Evolutionary conservation across 495 filamentous ascomycete species (phyloP), one percentile per base, ranked within the genome.

Genomic region (Aspergillus coremiiformis): DNA sequence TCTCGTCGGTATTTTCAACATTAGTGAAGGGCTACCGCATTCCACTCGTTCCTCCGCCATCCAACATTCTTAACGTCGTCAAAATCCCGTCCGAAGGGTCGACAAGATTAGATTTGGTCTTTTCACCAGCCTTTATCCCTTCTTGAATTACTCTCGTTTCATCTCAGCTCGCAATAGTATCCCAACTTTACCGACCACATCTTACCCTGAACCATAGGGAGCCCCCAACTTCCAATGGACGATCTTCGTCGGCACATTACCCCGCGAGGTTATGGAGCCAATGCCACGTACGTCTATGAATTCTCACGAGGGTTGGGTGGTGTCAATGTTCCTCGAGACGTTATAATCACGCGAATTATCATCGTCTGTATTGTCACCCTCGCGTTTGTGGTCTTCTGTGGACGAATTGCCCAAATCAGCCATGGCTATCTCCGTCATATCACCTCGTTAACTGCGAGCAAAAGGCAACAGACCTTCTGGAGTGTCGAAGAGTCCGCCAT

Each of bases 351-450:
- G 7, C 66, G 64, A 19, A 64, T 73, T 20, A 70, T 79, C 53
- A 72, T 73, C 65, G 32, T 64, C 5, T 75, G 75, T 1, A 66
- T 85, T 26, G 59, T 72, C 5, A 53, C 61, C 4, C 59, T 85
- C 9, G 76, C 75, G 30, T 60, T 79, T n/a, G 48, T 72, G 9
- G 62, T 84, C 22, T 73, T 87, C 32, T 62, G 76, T 41, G 76
- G 78, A 45, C 75, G 84, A 37, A 60, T 85, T 11, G 70, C 79
- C 14, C 73, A 86, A 26, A 74, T 84, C 49, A 78, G 74, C 57
- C 87, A 89, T 61, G 72, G 73, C 12, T 79, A 85, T 44, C 66
- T 93, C 24, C 84, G 93, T 51, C 85, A 84, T 21, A 76, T 96
- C 54, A 72, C 82, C 17, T 84, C 81, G 39, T 70, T 91, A 37